phyloP scores from a whole-genome alignment of 2,329 filamentous ascomycete genomes.

The Elsinoe batatas region DNA sequence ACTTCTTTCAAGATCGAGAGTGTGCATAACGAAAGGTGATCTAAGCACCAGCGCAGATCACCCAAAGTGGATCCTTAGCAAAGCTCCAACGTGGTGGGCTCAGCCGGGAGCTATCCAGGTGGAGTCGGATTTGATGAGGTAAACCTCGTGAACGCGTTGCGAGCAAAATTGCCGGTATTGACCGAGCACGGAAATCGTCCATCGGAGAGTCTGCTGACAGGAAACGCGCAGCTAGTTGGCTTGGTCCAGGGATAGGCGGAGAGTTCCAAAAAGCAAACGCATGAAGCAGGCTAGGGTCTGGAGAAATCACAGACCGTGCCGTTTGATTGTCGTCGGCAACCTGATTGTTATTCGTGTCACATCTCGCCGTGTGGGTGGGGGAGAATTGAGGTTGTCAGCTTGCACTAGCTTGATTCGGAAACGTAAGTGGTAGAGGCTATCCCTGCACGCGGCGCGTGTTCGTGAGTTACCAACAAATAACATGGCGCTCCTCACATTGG shows the following conservation, averaged over 20 bases:
- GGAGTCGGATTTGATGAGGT: background rate
- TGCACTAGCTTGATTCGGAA: slow-evolving; percentile 1
- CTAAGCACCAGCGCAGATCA: background rate
- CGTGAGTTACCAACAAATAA: background rate
- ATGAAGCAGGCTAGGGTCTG: background rate
- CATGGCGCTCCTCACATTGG: too few relatives aligned
- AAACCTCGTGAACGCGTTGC: background rate
- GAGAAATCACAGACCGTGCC: slow-evolving; percentile 1
- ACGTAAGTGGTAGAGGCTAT: slow-evolving; percentile 3
- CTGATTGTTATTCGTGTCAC: background rate
- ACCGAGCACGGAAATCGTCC: background rate
- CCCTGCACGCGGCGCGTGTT: background rate
- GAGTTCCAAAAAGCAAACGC: slow-evolving; percentile 2
- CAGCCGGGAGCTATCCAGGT: background rate
- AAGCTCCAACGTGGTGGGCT: background rate
- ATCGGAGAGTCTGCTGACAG: background rate
- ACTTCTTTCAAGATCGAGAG: too few relatives aligned
- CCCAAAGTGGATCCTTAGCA: background rate
- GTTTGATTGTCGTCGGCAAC: background rate
- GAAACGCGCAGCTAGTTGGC: background rate
- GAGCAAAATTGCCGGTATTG: background rate
- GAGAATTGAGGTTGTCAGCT: background rate
- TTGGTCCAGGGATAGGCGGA: background rate
- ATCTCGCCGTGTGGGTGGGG: background rate
- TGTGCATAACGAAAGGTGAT: background rate